Evolutionary conservation across 768 basidiomycete species (phyloP).

Genomic region (Pluteus cervinus): DNA sequence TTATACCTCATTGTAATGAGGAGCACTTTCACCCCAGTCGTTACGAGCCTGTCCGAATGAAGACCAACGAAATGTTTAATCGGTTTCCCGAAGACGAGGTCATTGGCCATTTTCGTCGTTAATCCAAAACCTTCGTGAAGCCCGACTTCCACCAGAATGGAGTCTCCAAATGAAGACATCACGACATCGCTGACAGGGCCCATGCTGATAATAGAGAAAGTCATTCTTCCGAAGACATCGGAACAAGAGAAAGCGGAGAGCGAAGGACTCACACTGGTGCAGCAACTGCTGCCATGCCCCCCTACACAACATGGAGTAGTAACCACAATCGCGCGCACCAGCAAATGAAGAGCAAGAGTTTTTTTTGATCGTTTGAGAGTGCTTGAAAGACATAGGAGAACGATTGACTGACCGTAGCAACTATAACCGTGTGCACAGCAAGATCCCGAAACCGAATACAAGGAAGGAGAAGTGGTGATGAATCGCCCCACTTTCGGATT

Average conservation of each 20-base stretch:
- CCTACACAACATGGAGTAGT: slow-evolving; percentile 17
- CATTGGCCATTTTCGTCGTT: slow-evolving; percentile 42
- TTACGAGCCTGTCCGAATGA: slow-evolving; percentile 47
- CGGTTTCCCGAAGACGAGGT: slow-evolving; percentile 43
- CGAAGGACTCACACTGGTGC: slow-evolving; percentile 29
- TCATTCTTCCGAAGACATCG: slow-evolving; percentile 4
- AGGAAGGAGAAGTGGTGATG: slow-evolving; percentile 54
- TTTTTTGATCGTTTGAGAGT: slow-evolving; percentile 2
- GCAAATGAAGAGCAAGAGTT: slow-evolving; percentile 2
- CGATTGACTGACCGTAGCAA: slow-evolving; percentile 43
- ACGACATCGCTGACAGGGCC: slow-evolving; percentile 49
- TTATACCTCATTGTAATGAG: slow-evolving; percentile 58
- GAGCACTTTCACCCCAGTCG: slow-evolving; percentile 50
- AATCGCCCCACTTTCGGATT: slow-evolving; percentile 51
- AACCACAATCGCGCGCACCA: too few relatives aligned
- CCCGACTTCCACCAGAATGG: slow-evolving; percentile 53
- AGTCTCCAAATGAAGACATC: slow-evolving; percentile 44
- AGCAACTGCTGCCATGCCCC: slow-evolving; percentile 36
- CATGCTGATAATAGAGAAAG: slow-evolving; percentile 27
- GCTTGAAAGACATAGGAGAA: slow-evolving; percentile 7
- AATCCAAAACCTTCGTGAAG: slow-evolving; percentile 49
- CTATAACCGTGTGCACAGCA: slow-evolving; percentile 54
- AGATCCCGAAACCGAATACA: slow-evolving; percentile 62
- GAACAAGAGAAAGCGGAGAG: slow-evolving; percentile 1
- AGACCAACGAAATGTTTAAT: slow-evolving; percentile 35